Percentiles rank a stretch among this genome's conserved stretches.
Evolutionary conservation across 345 rosid genomes (phyloP).

Genomic region (Crucihimalaya himalaica): DNA sequence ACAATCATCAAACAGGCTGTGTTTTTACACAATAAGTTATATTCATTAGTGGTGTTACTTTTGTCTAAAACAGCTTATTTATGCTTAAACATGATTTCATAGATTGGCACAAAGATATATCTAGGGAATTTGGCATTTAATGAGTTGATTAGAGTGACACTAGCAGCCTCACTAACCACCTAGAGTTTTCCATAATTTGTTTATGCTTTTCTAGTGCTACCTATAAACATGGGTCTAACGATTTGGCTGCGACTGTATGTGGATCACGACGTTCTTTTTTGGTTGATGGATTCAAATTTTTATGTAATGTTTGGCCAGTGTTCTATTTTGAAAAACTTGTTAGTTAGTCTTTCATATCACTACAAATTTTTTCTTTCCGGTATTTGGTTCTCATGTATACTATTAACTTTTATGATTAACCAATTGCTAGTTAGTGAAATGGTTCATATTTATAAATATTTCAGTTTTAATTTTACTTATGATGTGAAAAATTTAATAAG

Average conservation of each 20-base stretch:
- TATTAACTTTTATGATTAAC: too few species aligned
- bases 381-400: too few species aligned
- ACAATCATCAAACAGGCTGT: too few species aligned
- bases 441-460: too few species aligned
- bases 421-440: too few species aligned
- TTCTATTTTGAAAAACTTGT: not conserved
- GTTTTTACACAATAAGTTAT: too few species aligned
- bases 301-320: not conserved
- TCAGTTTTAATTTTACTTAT: too few species aligned
- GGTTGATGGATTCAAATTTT: too few species aligned
- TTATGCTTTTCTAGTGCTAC: not conserved
- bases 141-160: not conserved
- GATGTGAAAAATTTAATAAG: too few species aligned
- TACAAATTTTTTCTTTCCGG: too few species aligned
- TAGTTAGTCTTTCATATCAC: not conserved
- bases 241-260: not conserved
- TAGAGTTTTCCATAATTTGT: not conserved
- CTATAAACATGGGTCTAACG: not conserved
- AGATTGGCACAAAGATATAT: not conserved
- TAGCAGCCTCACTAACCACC: not conserved
- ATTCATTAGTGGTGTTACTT: not conserved
- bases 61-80: not conserved
- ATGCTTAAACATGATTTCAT: constrained; percentile 12
- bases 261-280: not conserved
- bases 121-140: not conserved